These are phyloP conservation scores for Entomortierella parvispora DNA, from an alignment of 192 early-diverging fungal genomes.

Conservation along the genomic window DNA sequence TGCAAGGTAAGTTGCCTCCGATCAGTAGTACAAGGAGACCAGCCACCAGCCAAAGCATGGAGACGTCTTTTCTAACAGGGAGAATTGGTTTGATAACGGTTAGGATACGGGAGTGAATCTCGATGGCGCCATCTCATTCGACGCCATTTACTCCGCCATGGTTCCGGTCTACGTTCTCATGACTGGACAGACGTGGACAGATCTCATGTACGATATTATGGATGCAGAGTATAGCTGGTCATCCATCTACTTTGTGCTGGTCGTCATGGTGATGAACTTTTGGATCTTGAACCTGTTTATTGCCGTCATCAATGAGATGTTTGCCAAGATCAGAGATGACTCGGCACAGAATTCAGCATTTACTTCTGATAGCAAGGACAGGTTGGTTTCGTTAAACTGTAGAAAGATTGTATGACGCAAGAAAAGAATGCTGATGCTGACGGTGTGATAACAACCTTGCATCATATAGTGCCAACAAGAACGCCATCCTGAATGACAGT, in stretches of 20 bases:
- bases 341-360: conserved; percentile 65
- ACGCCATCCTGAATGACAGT: conserved; percentile 27
- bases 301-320: conserved; percentile 73
- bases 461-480: conserved; percentile 7
- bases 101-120: conserved; percentile 42
- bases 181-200: conserved; percentile 70
- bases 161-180: conserved; percentile 66
- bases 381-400: too few species aligned
- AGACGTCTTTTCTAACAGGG: too few species aligned
- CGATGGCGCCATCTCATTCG: conserved; percentile 58
- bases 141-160: conserved; percentile 64
- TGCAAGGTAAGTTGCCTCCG: conserved; percentile 64
- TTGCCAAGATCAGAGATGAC: conserved; percentile 73
- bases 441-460: too few species aligned
- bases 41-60: too few species aligned
- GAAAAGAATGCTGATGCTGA: too few species aligned
- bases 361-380: conserved; percentile 57
- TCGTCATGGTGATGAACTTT: conserved; percentile 70
- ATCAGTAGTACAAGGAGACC: too few species aligned
- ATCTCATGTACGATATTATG: conserved; percentile 69
- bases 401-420: too few species aligned
- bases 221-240: conserved; percentile 64
- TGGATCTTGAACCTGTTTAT: conserved; percentile 73
- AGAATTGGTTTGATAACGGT: too few species aligned
- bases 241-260: conserved; percentile 63